Base-by-base conservation (phyloP, 768 basidiomycete species). In the Agrocybe praecox region DNA sequence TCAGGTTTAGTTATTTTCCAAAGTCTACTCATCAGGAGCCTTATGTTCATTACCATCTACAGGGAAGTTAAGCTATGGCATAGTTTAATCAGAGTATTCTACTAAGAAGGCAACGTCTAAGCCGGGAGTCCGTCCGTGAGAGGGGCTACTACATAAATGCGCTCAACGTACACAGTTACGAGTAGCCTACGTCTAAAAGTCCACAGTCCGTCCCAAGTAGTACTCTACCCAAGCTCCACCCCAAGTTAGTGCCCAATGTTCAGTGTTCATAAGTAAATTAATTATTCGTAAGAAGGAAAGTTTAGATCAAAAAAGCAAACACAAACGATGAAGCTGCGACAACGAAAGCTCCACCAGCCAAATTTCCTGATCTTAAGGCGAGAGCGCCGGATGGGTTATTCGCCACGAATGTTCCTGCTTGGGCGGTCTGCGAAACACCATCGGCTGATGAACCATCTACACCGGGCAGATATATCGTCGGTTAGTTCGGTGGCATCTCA, bases 371-470 rank as follows among this genome's bases (percentile, higher is more conserved):
- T 12, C 18, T 56, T 42, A 56, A 56, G 6, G 21, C 44, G 11
- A 17, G 6, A n/a, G 52, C 60, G 17, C 43, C 40, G 17, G 52
- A 55, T 19, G 46, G 50, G 19, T 55, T 52, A 40, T 45, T 46
- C 18, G 46, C 55, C 3, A 17, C 21, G 46, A 58, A 62, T 22
- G 56, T 58, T 2, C 66, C 59, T 36, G 62, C 60, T 23, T 60
- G 63, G 1, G 77, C 74, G 23, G 69, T 75, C 50, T 78, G 63
- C 6, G 63, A 52, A 49, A 81, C 71, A 9, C 66, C 68, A 8
- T 72, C 57, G 8, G 77, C 76, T 2, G 64, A 67, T 0, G 61
- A 52, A 2, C 78, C 78, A 62, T 81, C 79, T 80, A 53, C 44
- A 26, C 23, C 6, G 22, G 1, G 12, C 22, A 44, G 18, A 18